Evolutionary conservation across 2,329 filamentous ascomycete species (phyloP).

Genomic region (Pyrenophora tritici-repentis): DNA sequence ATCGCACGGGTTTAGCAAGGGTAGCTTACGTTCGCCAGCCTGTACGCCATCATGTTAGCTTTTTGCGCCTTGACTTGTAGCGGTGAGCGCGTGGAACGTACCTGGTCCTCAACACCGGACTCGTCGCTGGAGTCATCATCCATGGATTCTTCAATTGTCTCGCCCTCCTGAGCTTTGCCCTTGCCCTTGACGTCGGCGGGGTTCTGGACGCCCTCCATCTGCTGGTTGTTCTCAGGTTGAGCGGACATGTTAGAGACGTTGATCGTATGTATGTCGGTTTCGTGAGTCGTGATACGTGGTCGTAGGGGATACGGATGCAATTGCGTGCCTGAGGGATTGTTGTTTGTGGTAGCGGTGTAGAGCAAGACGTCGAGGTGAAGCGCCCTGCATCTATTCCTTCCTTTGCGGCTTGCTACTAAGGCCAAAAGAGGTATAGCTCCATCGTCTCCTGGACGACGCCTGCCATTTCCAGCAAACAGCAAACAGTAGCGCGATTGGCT

Average conservation of each 20-base stretch:
- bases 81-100: slow-evolving; percentile 45
- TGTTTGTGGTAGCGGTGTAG: slow-evolving; percentile 30
- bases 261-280: slow-evolving; percentile 2
- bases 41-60: slow-evolving; percentile 33
- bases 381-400: slow-evolving; percentile 21
- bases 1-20: slow-evolving; percentile 11
- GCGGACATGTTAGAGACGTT: slow-evolving; percentile 37
- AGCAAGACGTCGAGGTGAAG: slow-evolving; percentile 29
- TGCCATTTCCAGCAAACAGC: slow-evolving; percentile 18
- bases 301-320: slow-evolving; percentile 9
- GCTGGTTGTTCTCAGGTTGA: slow-evolving; percentile 38
- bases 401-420: slow-evolving; percentile 8
- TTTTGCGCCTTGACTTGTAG: slow-evolving; percentile 16
- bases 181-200: slow-evolving; percentile 75
- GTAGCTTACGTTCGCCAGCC: slow-evolving; percentile 45
- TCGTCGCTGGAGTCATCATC: slow-evolving; percentile 71
- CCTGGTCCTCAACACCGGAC: slow-evolving; percentile 64
- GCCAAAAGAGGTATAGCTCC: slow-evolving; percentile 1
- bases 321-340: slow-evolving; percentile 18
- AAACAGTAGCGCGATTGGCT: slow-evolving; percentile 16
- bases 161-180: slow-evolving; percentile 72
- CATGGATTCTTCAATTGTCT: slow-evolving; percentile 75
- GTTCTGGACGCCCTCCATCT: slow-evolving; percentile 46
- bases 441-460: slow-evolving; percentile 12
- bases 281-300: slow-evolving; percentile 5